These are phyloP conservation scores for Diaporthe batatas DNA, from an alignment of 2,329 filamentous ascomycete species.

Conservation along the genomic window DNA sequence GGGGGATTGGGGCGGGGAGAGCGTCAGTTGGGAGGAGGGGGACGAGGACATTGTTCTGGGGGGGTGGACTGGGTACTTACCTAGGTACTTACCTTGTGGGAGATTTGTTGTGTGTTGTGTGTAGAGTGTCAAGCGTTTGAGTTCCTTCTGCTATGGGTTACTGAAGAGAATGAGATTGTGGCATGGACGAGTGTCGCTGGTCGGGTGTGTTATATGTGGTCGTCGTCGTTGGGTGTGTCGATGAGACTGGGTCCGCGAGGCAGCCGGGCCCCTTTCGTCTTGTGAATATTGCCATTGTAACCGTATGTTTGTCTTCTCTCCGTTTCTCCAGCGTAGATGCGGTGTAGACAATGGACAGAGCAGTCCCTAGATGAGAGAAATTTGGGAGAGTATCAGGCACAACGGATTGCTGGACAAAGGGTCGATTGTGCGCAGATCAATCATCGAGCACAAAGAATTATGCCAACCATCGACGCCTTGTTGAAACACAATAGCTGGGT, in stretches of 20 bases:
- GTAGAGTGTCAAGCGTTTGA: neutral
- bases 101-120: neutral
- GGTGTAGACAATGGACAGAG: neutral
- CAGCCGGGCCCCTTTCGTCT: neutral
- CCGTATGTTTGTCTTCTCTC: too few species aligned
- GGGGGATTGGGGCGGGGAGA: neutral
- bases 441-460: neutral
- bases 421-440: neutral
- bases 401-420: neutral
- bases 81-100: slow-evolving; percentile 2
- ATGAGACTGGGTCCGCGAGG: too few species aligned
- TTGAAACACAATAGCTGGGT: neutral
- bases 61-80: neutral
- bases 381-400: neutral
- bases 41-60: neutral
- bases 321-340: too few species aligned
- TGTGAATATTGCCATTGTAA: neutral
- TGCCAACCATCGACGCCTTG: neutral
- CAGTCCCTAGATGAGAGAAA: too few species aligned
- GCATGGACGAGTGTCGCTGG: neutral
- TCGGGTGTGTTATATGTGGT: neutral
- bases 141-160: neutral
- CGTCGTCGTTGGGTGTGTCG: neutral
- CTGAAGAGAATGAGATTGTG: neutral
- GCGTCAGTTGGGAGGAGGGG: neutral